Conservation (phyloP, 192 early-diverging fungal genomes). For the Rhizophagus prolifer region DNA sequence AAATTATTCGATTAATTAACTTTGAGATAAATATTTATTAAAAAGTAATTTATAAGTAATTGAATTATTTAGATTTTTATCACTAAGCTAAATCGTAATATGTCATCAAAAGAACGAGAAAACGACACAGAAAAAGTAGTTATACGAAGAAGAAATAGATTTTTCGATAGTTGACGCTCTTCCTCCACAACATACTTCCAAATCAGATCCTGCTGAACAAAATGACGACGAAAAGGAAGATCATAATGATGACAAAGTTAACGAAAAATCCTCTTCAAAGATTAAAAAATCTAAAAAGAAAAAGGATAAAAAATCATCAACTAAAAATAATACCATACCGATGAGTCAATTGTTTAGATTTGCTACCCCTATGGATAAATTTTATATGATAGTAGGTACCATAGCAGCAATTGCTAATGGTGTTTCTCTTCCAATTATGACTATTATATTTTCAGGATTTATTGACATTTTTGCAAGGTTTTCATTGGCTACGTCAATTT, state of each 20-base stretch:
- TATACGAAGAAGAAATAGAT: not conserved
- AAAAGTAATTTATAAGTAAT: no score
- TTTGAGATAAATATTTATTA: no score
- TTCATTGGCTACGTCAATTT: not conserved
- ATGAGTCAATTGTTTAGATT: constrained; percentile 35
- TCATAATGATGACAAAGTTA: not conserved
- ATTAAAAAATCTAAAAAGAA: not conserved
- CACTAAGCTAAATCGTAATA: no score
- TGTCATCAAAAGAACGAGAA: no score
- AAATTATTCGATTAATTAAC: no score
- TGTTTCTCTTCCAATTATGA: not conserved
- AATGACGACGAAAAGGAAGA: not conserved
- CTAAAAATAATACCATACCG: constrained; percentile 38
- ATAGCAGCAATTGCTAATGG: constrained; percentile 10
- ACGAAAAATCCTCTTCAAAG: not conserved
- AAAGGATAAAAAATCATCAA: constrained; percentile 34
- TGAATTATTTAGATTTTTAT: no score
- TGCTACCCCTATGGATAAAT: not conserved
- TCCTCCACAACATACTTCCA: not conserved
- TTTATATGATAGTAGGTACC: not conserved
- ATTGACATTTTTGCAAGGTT: not conserved
- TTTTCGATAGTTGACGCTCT: not conserved
- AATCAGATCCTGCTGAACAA: not conserved
- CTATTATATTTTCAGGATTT: constrained; percentile 5
- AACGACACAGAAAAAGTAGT: no score